Base-by-base conservation (phyloP, 2,329 filamentous ascomycete genomes). In the Fusarium chaquense region DNA sequence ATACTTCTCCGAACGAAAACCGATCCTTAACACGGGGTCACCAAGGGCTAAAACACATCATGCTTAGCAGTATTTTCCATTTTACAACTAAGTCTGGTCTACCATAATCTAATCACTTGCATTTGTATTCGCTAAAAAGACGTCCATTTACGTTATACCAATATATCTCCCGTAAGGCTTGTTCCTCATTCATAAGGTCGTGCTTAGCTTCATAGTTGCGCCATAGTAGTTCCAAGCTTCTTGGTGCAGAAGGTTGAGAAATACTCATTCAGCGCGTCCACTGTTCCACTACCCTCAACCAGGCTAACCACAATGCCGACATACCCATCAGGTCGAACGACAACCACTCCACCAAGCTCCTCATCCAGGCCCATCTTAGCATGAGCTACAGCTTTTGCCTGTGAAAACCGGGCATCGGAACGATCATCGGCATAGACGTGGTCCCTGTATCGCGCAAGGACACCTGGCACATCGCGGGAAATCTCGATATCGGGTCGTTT, bases 371-470 rank as follows among this genome's bases (percentile, higher is more conserved):
- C 94, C 85, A 97, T 91, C 85, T 97, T 97, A 43, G 90, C 90
- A 79, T 98, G 94, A 7, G 93, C 93, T 4, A 92, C 85, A 7
- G 91, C 93, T 72, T 84, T 85, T 2, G 92, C 90, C 22, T 90
- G 83, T 0, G 91, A 89, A 1, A 93, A 90, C 9, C 88, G 84
- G 44, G 86, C 83, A 76, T 96, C 92, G 82, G 88, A 90, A 49
- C 91, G 85, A 78, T 97, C 93, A 74, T 97, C 94, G 1, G 93
- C 92, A 75, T 97, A 97, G 36, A 97, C 84, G 74, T 96, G 91
- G 73, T 94, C 90, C 50, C 89, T 85, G 79, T 97, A 97, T 57
- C 92, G 86, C 7, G 87, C 89, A 59, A 98, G 84, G 3, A 92
- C 75, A 22, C 84, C 83, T 0, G 94, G 94, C 3, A 95, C 85